Evolutionary conservation across 345 rosid species (phyloP).

Genomic region (Citrus australasica): DNA sequence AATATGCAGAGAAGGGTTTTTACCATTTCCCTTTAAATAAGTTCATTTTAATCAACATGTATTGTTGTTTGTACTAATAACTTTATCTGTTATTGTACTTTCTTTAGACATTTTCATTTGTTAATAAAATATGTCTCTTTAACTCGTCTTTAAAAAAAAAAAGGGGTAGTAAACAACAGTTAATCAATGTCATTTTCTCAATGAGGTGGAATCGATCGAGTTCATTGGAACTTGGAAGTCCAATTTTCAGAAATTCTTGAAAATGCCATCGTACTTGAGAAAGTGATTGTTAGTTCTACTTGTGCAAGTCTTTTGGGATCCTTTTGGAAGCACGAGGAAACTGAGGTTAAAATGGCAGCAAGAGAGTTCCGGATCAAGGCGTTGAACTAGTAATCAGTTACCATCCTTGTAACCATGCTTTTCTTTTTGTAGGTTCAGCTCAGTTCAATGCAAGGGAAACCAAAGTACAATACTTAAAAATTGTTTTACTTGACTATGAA

Average conservation of each 20-base stretch:
- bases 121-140: too few species aligned
- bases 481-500: background rate
- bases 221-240: background rate
- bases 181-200: too few species aligned
- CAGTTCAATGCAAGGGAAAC: background rate
- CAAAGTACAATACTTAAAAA: background rate
- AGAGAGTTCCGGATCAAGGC: background rate
- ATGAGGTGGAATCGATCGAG: too few species aligned
- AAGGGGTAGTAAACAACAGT: too few species aligned
- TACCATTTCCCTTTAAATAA: too few species aligned
- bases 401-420: background rate
- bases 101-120: too few species aligned
- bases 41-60: too few species aligned
- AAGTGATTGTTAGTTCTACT: background rate
- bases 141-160: too few species aligned
- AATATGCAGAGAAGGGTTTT: too few species aligned
- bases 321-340: background rate
- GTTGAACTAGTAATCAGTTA: background rate
- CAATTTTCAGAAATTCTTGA: background rate
- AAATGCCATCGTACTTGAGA: slow-evolving; percentile 1
- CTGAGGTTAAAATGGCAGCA: background rate
- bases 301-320: background rate
- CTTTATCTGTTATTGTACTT: too few species aligned
- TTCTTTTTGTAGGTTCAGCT: background rate
- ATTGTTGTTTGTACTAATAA: too few species aligned